These are phyloP conservation scores for Talaromyces sp. DNA, from an alignment of 2,329 filamentous ascomycete genomes.

Conservation along the genomic window DNA sequence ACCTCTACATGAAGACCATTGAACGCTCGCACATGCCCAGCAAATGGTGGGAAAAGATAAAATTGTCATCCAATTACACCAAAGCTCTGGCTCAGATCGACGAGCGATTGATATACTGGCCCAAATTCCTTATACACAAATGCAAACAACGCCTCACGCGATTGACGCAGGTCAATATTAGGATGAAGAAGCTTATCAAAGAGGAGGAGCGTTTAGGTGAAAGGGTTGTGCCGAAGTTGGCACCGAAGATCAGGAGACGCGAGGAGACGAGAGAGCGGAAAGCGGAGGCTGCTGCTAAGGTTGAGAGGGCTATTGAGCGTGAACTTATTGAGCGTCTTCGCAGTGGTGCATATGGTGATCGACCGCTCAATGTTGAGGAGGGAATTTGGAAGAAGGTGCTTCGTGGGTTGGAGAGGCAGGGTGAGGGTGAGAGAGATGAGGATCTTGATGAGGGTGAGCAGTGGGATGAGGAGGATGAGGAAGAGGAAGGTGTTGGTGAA, in stretches of 20 bases:
- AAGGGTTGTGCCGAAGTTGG: slow-evolving; percentile 79
- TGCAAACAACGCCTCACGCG: slow-evolving; percentile 94
- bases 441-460: slow-evolving; percentile 86
- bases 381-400: slow-evolving; percentile 97
- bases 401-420: slow-evolving; percentile 80
- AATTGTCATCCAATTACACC: slow-evolving; percentile 83
- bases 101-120: slow-evolving; percentile 83
- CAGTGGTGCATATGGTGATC: slow-evolving; percentile 90
- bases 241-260: slow-evolving; percentile 79
- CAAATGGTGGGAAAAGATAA: slow-evolving; percentile 93
- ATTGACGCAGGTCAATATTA: slow-evolving; percentile 84
- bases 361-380: slow-evolving; percentile 92
- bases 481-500: slow-evolving; percentile 68
- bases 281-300: slow-evolving; percentile 80
- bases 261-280: slow-evolving; percentile 74
- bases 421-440: slow-evolving; percentile 76
- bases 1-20: slow-evolving; percentile 95
- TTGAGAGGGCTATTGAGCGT: slow-evolving; percentile 92
- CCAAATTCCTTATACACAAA: slow-evolving; percentile 89
- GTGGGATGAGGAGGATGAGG: slow-evolving; percentile 69
- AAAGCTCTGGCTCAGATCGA: slow-evolving; percentile 87
- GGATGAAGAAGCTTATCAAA: slow-evolving; percentile 71
- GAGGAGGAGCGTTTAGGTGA: slow-evolving; percentile 90
- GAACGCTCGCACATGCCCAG: slow-evolving; percentile 84
- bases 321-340: slow-evolving; percentile 88